Percentiles rank a stretch among this genome's conserved stretches.
phyloP scores from a whole-genome alignment of 192 early-diverging fungal genomes.

The Mortierella claussenii region DNA sequence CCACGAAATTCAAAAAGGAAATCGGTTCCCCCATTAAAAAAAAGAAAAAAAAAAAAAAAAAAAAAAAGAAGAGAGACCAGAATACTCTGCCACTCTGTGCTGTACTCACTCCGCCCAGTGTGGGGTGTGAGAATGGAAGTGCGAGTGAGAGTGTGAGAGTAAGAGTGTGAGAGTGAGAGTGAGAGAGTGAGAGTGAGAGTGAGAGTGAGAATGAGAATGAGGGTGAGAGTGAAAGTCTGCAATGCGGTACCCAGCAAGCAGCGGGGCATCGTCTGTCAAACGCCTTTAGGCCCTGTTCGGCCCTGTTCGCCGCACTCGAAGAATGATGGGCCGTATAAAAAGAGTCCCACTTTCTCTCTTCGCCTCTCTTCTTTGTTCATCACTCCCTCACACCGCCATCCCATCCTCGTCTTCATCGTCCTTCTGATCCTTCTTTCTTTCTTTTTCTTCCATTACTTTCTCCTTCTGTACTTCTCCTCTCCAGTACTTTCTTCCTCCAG shows the following conservation, averaged over 20 bases:
- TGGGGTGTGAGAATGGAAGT: too few species aligned
- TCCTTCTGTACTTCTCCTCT: conserved; percentile 2
- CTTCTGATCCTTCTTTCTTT: neutral
- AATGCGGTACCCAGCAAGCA: too few species aligned
- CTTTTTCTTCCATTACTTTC: neutral
- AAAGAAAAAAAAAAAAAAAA: neutral
- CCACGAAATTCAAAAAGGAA: conserved; percentile 56
- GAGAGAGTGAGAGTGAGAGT: too few species aligned
- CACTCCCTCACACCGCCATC: too few species aligned
- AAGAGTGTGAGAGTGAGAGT: too few species aligned
- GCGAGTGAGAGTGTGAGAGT: too few species aligned
- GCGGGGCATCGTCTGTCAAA: too few species aligned
- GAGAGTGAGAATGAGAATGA: too few species aligned
- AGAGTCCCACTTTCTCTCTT: neutral
- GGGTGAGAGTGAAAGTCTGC: too few species aligned
- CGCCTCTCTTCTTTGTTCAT: neutral
- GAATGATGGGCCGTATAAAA: neutral
- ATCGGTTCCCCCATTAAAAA: conserved; percentile 23
- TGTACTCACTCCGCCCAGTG: too few species aligned
- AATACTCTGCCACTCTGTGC: neutral
- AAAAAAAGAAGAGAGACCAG: neutral
- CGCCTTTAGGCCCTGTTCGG: too few species aligned
- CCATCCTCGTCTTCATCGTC: neutral
- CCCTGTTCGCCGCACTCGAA: too few species aligned
- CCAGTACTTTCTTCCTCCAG: neutral